Evolutionary conservation across 768 basidiomycete species (phyloP), one percentile per base, ranked within the genome.

Genomic region (Hygrophorus russula): DNA sequence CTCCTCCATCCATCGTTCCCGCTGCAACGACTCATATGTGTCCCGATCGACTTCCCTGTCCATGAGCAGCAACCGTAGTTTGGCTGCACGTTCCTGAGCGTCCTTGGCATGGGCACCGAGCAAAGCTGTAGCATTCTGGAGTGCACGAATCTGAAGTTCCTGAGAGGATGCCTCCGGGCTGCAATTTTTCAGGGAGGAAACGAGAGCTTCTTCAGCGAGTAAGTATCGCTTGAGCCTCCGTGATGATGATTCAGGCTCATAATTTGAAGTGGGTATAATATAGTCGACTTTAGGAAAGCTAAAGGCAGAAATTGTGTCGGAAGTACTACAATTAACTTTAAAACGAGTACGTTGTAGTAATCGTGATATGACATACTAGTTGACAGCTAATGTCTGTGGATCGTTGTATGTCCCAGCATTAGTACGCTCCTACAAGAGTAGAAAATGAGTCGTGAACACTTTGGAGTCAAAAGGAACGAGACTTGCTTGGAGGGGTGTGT

Each of bases 1-100:
- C 49, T 78, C 75, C 46, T 70, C 68, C 57, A 67, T 59, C 74
- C 73, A 76, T 24, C 70, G 65, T 39, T 73, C 64, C 1, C 62
- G 64, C 46, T 73, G 66, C 32, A 71, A 56, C 7, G 63, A 46
- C 45, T 58, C 55, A 45, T 65, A 70, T 13, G 49, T 49, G 5
- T 46, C 52, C 0, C 68, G 68, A 6, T 72, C 67, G 4, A 59
- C 48, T 37, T 61, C 62, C 40, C 67, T 59, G 39, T 68, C 61
- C 0, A 57, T 50, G 13, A 74, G 60, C 34, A 63, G 48, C 14
- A 51, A 50, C 11, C 66, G 65, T 28, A 75, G 58, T 43, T 60
- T 65, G 36, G 59, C 61, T 5, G 65, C 60, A 45, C 63, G 61
- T 39, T 70, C 63, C 34, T 50, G 61, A 1, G 72, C 66, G 19